phyloP scores from a whole-genome alignment of 2,329 filamentous ascomycete genomes.

The Balansia obtecta region DNA sequence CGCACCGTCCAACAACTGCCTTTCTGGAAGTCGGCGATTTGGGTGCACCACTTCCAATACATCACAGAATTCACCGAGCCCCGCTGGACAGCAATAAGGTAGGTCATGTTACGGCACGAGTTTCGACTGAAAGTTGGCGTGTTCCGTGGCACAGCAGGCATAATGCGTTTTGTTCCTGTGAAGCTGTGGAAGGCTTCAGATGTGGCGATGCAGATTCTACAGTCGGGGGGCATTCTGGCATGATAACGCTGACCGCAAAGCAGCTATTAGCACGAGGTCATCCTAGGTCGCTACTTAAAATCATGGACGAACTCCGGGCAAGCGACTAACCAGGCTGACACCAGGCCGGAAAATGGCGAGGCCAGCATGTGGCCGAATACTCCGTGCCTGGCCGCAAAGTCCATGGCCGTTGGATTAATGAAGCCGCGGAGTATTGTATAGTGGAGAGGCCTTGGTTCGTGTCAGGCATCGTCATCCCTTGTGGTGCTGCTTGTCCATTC shows the following conservation, averaged over 20 bases:
- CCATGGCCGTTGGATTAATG: not conserved
- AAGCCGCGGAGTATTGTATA: not conserved
- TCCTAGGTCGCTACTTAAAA: not conserved
- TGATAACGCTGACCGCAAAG: too few species aligned
- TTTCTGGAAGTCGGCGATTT: not conserved
- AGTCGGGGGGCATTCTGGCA: too few species aligned
- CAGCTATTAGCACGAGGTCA: not conserved
- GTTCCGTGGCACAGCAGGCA: too few species aligned
- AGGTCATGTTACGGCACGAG: too few species aligned
- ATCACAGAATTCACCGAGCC: too few species aligned
- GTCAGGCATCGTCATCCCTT: not conserved
- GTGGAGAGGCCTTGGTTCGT: not conserved
- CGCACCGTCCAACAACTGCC: not conserved
- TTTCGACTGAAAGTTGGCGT: too few species aligned
- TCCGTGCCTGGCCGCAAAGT: not conserved
- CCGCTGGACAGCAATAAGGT: too few species aligned
- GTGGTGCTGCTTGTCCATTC: not conserved
- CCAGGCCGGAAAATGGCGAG: not conserved
- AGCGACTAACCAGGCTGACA: not conserved
- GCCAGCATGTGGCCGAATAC: not conserved
- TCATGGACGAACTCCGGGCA: not conserved
- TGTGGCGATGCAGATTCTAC: too few species aligned
- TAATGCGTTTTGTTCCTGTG: too few species aligned
- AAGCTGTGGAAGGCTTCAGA: too few species aligned
- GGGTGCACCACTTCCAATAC: too few species aligned